Evolutionary conservation across 1,284 basidiomycete species (phyloP), one percentile per base, ranked within the genome.

Genomic region (Cutaneotrichosporon cutaneum): DNA sequence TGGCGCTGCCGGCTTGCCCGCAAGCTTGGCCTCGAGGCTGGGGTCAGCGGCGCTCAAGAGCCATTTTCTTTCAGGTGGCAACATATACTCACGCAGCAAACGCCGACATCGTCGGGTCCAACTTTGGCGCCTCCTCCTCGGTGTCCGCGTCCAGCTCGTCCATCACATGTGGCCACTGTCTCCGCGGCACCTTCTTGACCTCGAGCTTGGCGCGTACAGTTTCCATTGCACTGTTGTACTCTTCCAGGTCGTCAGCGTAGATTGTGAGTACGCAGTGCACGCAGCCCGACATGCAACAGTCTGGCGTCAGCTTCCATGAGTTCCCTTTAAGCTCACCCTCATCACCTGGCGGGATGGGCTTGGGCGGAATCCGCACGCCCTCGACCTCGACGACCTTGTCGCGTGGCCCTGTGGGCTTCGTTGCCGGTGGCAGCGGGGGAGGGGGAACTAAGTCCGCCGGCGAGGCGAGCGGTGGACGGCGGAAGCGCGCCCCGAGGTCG

Each of bases 251-350:
- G 54, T 92, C 90, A 58, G 88, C 85, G 77, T 94, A 92, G 27
- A 94, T 79, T 68, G 92, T 91, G 75, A 94, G 90, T 8, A 94
- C 89, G 76, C 92, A 94, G 36, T 92, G 81, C 0, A 90, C 89
- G 70, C 92, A 94, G 32, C 90, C 90, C 10, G 90, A 92, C 90
- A 92, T 93, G 79, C 92, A 94, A 77, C 92, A 93, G 78, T 92
- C 90, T 92, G 67, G 21, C 1, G 44, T 59, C 36, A 65, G 57
- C 50, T 11, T 6, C 24, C 14, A 26, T 50, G 30, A 9, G 30
- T 32, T 27, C 16, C n/a, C n/a, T n/a, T 2, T n/a, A 11, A 47
- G 70, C 71, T 59, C 32, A 77, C 76, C 76, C 59, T 78, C 74
- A 57, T 73, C 73, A 1, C 70, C 73, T 22, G 76, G 76, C 14